phyloP scores from a whole-genome alignment of 2,329 filamentous ascomycete genomes.

The Blastomyces emzantsi region DNA sequence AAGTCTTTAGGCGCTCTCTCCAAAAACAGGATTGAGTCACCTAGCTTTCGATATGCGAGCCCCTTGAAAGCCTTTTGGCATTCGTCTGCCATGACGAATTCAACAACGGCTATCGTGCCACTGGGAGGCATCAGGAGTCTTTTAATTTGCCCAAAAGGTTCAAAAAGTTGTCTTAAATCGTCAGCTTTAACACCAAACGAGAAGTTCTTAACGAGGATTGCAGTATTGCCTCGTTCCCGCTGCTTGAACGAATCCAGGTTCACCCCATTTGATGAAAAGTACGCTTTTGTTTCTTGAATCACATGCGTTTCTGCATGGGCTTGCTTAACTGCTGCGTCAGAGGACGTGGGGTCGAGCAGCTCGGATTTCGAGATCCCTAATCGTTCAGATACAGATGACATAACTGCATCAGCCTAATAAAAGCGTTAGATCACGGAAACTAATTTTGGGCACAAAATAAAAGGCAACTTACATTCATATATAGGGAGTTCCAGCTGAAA shows the following conservation, averaged over 20 bases:
- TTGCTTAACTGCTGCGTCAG: slow-evolving; percentile 91
- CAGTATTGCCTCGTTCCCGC: slow-evolving; percentile 71
- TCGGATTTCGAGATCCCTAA: slow-evolving; percentile 87
- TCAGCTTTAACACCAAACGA: slow-evolving; percentile 70
- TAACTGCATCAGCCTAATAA: slow-evolving; percentile 64
- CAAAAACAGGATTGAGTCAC: slow-evolving; percentile 82
- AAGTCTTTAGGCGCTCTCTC: slow-evolving; percentile 86
- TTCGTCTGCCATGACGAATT: slow-evolving; percentile 70
- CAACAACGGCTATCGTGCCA: slow-evolving; percentile 87
- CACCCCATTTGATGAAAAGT: slow-evolving; percentile 79
- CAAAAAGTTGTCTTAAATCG: slow-evolving; percentile 71
- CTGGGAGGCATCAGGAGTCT: slow-evolving; percentile 85
- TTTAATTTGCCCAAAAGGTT: slow-evolving; percentile 72
- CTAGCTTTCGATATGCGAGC: slow-evolving; percentile 81
- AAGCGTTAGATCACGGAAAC: slow-evolving; percentile 18
- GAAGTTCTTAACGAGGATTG: slow-evolving; percentile 92
- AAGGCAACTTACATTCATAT: slow-evolving; percentile 66
- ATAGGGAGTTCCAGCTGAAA: slow-evolving; percentile 99
- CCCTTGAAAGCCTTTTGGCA: slow-evolving; percentile 75
- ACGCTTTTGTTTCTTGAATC: slow-evolving; percentile 92
- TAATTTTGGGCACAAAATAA: neutral
- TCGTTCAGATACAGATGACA: slow-evolving; percentile 76
- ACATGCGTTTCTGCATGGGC: slow-evolving; percentile 92
- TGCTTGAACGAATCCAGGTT: slow-evolving; percentile 88
- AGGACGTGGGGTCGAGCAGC: slow-evolving; percentile 86